Conservation (phyloP, 345 rosid species). For the Citrus medica region DNA sequence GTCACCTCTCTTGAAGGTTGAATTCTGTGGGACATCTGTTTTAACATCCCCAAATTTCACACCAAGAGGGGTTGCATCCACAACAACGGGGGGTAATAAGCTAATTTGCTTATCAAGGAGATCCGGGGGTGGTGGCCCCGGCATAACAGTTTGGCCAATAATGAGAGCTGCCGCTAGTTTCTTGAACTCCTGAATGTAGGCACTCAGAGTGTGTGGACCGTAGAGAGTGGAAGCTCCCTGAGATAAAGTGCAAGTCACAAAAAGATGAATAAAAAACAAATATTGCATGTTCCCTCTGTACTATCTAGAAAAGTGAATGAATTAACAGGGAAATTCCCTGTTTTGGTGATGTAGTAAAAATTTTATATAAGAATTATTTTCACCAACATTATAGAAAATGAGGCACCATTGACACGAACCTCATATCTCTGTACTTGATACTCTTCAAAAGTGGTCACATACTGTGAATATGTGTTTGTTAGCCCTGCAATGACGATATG, state of each 20-base stretch:
- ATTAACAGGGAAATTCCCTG: neutral
- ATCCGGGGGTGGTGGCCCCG: constrained; percentile 72
- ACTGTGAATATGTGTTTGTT: constrained; percentile 69
- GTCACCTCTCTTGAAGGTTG: constrained; percentile 59
- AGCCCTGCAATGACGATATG: constrained; percentile 67
- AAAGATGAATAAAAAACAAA: neutral
- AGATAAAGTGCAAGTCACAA: neutral
- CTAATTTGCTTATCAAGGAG: constrained; percentile 67
- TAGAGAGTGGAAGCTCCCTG: constrained; percentile 91
- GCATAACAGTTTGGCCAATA: constrained; percentile 35
- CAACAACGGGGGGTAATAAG: constrained; percentile 62
- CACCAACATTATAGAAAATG: neutral
- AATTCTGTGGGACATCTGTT: constrained; percentile 52
- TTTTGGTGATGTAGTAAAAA: neutral
- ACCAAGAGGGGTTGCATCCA: constrained; percentile 62
- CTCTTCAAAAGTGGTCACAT: constrained; percentile 70
- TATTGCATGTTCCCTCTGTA: neutral
- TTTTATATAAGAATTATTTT: neutral
- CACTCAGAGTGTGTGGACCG: constrained; percentile 81
- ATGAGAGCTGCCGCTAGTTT: constrained; percentile 67
- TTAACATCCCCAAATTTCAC: constrained; percentile 69
- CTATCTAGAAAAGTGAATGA: neutral
- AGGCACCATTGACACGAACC: constrained; percentile 27
- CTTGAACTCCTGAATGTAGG: constrained; percentile 85
- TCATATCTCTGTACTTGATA: constrained; percentile 70